Conservation (phyloP, 1,139 yeast genomes). For the Spathaspora sp. region DNA sequence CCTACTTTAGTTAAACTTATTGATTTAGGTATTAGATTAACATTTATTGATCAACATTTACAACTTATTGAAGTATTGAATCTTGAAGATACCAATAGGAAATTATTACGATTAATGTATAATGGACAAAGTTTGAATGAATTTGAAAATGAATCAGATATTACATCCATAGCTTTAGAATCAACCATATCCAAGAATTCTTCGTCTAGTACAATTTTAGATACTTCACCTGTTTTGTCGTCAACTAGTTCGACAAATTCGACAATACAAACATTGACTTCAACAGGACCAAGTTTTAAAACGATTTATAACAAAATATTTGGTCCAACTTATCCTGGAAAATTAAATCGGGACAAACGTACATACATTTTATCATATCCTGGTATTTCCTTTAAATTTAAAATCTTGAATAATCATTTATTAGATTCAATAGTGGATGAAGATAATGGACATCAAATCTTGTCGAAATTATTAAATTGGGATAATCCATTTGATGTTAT, state of each 20-base stretch:
- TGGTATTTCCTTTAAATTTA: constrained; percentile 52
- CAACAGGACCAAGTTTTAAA: constrained; percentile 30
- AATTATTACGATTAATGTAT: constrained; percentile 25
- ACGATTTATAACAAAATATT: constrained; percentile 54
- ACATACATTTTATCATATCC: constrained; percentile 52
- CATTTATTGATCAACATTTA: constrained; percentile 48
- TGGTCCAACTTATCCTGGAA: constrained; percentile 67
- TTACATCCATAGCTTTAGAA: neutral
- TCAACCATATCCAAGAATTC: constrained; percentile 4
- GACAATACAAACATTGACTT: constrained; percentile 7
- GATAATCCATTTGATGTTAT: constrained; percentile 28
- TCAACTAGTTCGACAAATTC: constrained; percentile 7
- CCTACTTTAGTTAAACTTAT: constrained; percentile 34
- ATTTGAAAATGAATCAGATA: constrained; percentile 8
- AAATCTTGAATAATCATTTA: constrained; percentile 21
- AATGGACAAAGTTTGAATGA: constrained; percentile 35
- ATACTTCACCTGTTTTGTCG: constrained; percentile 3
- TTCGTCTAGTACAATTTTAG: constrained; percentile 6
- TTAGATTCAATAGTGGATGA: constrained; percentile 15
- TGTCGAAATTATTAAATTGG: constrained; percentile 35
- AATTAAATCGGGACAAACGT: constrained; percentile 16
- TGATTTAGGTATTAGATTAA: constrained; percentile 34
- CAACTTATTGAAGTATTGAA: constrained; percentile 46
- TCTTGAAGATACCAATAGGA: constrained; percentile 16
- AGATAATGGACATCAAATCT: constrained; percentile 19